A percentile compares a stretch with the other conserved stretches of the same genome.
Evolutionary conservation across 2,329 filamentous ascomycete genomes (phyloP).

Genomic region (Clathrospora elynae): DNA sequence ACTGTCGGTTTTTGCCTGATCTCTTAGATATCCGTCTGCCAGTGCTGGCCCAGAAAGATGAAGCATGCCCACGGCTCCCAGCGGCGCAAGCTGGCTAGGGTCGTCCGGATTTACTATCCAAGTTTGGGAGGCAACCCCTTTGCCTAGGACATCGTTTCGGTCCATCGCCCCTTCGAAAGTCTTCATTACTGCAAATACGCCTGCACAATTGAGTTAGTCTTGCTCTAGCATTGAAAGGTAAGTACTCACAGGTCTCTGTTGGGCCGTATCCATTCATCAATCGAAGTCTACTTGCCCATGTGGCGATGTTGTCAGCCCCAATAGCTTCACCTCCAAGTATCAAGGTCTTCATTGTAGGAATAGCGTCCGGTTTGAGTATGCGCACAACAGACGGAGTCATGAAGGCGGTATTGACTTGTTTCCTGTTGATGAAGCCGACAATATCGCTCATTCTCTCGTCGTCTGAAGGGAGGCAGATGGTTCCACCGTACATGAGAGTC

Average conservation of each 20-base stretch:
- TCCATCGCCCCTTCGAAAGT: background rate
- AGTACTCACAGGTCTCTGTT: slow-evolving; percentile 15
- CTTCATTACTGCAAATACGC: slow-evolving; percentile 6
- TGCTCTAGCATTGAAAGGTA: background rate
- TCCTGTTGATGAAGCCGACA: slow-evolving; percentile 51
- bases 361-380: slow-evolving; percentile 44
- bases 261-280: slow-evolving; percentile 16
- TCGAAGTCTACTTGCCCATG: slow-evolving; percentile 35
- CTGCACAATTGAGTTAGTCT: slow-evolving; percentile 18
- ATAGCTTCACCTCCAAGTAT: slow-evolving; percentile 48
- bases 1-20: slow-evolving; percentile 9
- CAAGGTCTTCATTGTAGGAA: slow-evolving; percentile 48
- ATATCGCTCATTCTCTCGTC: slow-evolving; percentile 37
- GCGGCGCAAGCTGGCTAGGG: slow-evolving; percentile 1
- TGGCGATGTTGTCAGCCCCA: slow-evolving; percentile 44
- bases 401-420: slow-evolving; percentile 5
- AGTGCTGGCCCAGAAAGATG: slow-evolving; percentile 30
- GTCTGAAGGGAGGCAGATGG: slow-evolving; percentile 59
- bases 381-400: slow-evolving; percentile 23
- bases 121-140: slow-evolving; percentile 1
- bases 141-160: slow-evolving; percentile 26
- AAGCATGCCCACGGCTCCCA: slow-evolving; percentile 19
- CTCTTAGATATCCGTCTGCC: slow-evolving; percentile 10
- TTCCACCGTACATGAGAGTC: slow-evolving; percentile 54
- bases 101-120: slow-evolving; percentile 1